These are phyloP conservation scores for Chlamydomonas sphaeroides DNA, from an alignment of 139 green algal genomes.

Conservation along the genomic window DNA sequence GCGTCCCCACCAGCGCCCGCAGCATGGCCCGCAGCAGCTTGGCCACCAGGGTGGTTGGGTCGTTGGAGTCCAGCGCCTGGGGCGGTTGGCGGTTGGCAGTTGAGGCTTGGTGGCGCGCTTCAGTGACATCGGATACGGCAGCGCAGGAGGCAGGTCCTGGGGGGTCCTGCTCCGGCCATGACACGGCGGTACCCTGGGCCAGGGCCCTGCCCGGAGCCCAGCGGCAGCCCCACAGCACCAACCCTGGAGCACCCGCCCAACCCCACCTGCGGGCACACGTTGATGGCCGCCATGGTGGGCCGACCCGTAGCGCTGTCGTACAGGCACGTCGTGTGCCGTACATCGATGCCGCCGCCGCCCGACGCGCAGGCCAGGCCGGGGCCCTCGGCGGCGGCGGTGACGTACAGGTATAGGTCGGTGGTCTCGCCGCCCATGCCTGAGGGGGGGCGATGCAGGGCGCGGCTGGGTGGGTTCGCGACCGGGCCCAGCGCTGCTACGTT, in stretches of 20 bases:
- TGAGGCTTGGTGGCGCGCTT: no score
- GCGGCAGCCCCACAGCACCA: no score
- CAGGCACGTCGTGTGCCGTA: slow-evolving; percentile 4
- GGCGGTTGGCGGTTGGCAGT: no score
- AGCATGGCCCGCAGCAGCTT: slow-evolving; percentile 4
- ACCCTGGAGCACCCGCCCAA: background rate
- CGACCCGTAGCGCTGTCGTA: slow-evolving; percentile 13
- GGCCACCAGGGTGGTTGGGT: background rate
- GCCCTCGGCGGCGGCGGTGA: background rate
- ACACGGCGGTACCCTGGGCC: no score
- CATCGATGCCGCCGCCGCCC: background rate
- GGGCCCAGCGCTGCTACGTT: no score
- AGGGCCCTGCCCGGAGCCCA: no score
- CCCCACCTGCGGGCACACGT: slow-evolving; percentile 4
- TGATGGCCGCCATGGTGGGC: slow-evolving; percentile 23
- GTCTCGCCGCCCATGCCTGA: background rate
- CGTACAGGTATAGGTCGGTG: slow-evolving; percentile 32
- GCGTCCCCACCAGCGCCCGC: background rate
- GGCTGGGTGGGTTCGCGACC: background rate
- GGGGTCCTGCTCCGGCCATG: no score
- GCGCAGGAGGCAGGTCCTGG: no score
- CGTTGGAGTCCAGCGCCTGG: slow-evolving; percentile 19
- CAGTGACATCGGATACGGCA: background rate
- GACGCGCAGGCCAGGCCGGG: background rate
- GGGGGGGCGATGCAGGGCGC: background rate